These are phyloP conservation scores for Solanum etuberosum DNA, from an alignment of 257 asterid species.

Conservation along the genomic window DNA sequence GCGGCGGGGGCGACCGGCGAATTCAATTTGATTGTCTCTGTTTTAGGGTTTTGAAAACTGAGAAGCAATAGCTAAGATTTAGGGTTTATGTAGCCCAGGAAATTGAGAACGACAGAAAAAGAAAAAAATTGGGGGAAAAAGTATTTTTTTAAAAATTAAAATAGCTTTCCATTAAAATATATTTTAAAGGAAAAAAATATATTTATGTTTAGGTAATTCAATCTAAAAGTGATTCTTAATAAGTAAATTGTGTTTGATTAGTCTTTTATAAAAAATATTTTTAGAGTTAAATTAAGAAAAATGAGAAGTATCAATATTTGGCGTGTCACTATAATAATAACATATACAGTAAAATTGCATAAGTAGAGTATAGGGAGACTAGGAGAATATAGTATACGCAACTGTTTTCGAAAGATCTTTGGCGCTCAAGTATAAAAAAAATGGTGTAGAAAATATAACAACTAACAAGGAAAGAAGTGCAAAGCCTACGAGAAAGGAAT, in stretches of 20 bases:
- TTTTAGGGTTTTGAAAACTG: neutral
- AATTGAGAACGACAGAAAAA: neutral
- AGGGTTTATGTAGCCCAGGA: neutral
- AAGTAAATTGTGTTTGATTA: neutral
- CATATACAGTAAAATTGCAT: neutral
- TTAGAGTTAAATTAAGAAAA: neutral
- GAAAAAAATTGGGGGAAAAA: neutral
- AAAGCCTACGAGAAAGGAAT: neutral
- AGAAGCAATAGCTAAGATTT: neutral
- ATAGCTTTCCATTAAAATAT: neutral
- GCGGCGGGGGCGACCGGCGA: neutral
- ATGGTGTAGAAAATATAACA: too few species aligned
- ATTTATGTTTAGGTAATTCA: neutral
- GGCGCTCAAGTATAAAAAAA: neutral
- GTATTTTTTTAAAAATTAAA: too few species aligned
- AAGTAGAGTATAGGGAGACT: neutral
- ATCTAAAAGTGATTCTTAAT: neutral
- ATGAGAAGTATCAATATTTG: too few species aligned
- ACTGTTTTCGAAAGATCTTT: neutral
- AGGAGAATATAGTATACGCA: neutral
- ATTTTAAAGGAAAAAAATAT: neutral
- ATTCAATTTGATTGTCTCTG: neutral
- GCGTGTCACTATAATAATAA: neutral
- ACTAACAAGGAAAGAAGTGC: neutral
- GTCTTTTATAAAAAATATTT: too few species aligned